phyloP scores from a whole-genome alignment of 1,139 yeast species.

The Lodderomyces metapsilosis region DNA sequence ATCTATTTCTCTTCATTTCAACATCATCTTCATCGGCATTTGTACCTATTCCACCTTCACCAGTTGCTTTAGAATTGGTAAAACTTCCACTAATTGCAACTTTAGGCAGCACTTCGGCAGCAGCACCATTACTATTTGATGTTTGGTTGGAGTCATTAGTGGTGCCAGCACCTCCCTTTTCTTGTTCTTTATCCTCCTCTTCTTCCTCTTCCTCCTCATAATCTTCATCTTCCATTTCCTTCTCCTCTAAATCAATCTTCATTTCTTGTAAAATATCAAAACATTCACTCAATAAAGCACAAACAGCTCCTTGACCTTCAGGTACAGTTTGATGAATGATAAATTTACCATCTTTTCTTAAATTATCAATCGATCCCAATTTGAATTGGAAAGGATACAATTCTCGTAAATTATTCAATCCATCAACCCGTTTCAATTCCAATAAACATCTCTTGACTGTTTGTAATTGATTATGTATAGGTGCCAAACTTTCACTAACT shows the following conservation, averaged over 20 bases:
- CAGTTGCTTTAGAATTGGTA: slow-evolving; percentile 18
- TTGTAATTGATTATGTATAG: slow-evolving; percentile 86
- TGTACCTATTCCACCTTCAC: slow-evolving; percentile 18
- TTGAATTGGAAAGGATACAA: slow-evolving; percentile 94
- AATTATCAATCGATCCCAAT: slow-evolving; percentile 81
- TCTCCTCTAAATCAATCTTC: slow-evolving; percentile 81
- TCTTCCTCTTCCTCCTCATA: slow-evolving; percentile 15
- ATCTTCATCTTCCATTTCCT: slow-evolving; percentile 36
- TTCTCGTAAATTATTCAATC: slow-evolving; percentile 81
- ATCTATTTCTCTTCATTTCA: slow-evolving; percentile 45
- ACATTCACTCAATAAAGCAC: slow-evolving; percentile 88
- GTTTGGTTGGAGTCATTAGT: background rate
- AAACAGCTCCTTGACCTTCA: slow-evolving; percentile 94
- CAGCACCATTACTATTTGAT: background rate
- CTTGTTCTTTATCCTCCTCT: slow-evolving; percentile 12
- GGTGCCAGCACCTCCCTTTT: slow-evolving; percentile 3
- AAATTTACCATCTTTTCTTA: slow-evolving; percentile 88
- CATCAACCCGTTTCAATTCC: slow-evolving; percentile 91
- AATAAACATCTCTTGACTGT: slow-evolving; percentile 87
- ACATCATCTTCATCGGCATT: slow-evolving; percentile 34
- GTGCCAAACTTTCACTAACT: slow-evolving; percentile 88
- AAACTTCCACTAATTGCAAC: slow-evolving; percentile 16
- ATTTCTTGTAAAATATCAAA: slow-evolving; percentile 90
- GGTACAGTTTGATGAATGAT: slow-evolving; percentile 86
- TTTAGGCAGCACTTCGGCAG: background rate